Evolutionary conservation across 2,329 filamentous ascomycete genomes (phyloP), one percentile per base, ranked within the genome.

Genomic region (Fusarium bactridioides): DNA sequence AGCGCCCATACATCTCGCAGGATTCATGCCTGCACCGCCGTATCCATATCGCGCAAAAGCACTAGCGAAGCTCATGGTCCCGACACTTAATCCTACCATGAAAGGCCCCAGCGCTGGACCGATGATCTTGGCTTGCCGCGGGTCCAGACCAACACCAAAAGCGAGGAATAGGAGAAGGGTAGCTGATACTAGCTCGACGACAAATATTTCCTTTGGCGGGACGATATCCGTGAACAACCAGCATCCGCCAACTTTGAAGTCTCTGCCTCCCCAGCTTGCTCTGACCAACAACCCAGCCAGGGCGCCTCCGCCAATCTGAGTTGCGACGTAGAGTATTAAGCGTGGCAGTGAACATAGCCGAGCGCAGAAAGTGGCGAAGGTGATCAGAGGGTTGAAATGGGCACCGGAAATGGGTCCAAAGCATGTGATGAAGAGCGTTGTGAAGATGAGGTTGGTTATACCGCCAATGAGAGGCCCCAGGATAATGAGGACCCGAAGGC

Each of bases 351-450:
- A 85, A 9, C 84, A 85, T 3, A 88, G 78, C 0, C 86, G 82
- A 3, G 85, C 83, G 37, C 85, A 85, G 60, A 89, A 86, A 0
- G 86, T 88, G 1, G 85, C 83, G 44, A 89, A 81, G 0, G 86
- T 88, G 50, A 89, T 88, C 7, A 85, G 79, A 3, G 87, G 87
- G 71, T 87, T 89, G 54, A 89, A 80, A 74, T 89, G 87, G 0
- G 84, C 86, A 19, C 86, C 86, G 4, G 84, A 86, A 2, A 85
- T 81, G 0, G 86, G 83, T 1, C 82, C 85, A 29, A 86, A 83
- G 0, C 81, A 82, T 50, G 83, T 86, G 40, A 88, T 87, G 69
- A 88, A 85, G 1, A 89, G 76, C 0, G 84, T 81, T 19, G 88
- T 79, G 19, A 79, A 74, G 11, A 82, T 43, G 0, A 80, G 67